These are phyloP conservation scores for Chytriomyces hyalinus DNA, from an alignment of 192 early-diverging fungal genomes.

Conservation along the genomic window DNA sequence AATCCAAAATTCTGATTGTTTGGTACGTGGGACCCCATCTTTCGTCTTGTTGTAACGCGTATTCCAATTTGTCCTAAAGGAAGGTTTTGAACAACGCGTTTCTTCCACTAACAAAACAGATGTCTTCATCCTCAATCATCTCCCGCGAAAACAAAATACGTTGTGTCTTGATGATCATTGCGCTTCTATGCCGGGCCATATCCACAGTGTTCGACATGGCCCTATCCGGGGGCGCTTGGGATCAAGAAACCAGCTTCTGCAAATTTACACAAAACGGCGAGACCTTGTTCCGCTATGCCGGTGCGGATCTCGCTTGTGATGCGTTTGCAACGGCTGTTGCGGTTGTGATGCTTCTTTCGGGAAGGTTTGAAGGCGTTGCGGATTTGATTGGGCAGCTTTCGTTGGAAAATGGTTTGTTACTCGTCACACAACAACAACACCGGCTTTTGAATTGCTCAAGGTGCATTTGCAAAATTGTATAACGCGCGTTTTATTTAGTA, in stretches of 20 bases:
- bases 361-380: too few species aligned
- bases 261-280: not conserved
- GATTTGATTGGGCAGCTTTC: too few species aligned
- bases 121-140: slow-evolving; percentile 6
- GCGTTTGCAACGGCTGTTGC: not conserved
- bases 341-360: not conserved
- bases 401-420: too few species aligned
- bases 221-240: not conserved
- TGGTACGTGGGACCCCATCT: too few species aligned
- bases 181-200: not conserved
- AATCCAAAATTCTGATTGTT: too few species aligned
- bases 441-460: too few species aligned
- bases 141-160: not conserved
- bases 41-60: too few species aligned
- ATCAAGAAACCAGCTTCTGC: not conserved
- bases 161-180: not conserved
- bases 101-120: not conserved
- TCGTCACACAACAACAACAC: too few species aligned
- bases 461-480: not conserved
- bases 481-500: not conserved
- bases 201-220: not conserved
- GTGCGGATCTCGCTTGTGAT: not conserved
- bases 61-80: too few species aligned
- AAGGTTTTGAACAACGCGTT: too few species aligned
- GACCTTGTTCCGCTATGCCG: not conserved